Evolutionary conservation across 2,329 filamentous ascomycete genomes (phyloP), one percentile per base, ranked within the genome.

Genomic region (Cordyceps cateniannulata): DNA sequence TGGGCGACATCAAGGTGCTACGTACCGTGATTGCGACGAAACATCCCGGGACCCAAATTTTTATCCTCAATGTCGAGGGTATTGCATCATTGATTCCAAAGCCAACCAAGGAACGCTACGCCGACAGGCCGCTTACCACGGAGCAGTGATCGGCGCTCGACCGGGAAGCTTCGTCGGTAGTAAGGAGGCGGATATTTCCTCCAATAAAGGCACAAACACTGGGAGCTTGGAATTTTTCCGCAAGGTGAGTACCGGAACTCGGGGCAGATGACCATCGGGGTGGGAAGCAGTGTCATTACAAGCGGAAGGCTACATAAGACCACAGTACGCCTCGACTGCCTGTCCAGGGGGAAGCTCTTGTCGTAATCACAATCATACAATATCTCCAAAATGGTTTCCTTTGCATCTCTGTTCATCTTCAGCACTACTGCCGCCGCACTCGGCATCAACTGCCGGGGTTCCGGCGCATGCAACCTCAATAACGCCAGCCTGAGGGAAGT

Each of bases 401-500:
- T 54, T 49, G 24, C 51, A 29, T 24, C 58, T n/a, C 4, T 63
- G 40, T 42, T 56, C 12, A 45, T 60, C 20, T 44, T 65, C 35
- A 40, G 62, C 24, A 49, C 59, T 35, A 53, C 35, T 25, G 62
- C 52, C 45, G 50, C 62, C 1, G 62, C 64, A 0, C 59, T 63
- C 1, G 65, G 64, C 32, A 65, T 62, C 27, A 64, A 65, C 55
- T 66, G 65, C 58, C 54, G 63, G 32, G 64, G 61, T 42, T 65
- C 65, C 5, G 63, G 57, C 27, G 51, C 29, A 18, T 66, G 65
- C 56, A 49, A 10, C 14, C 27, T 63, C 47, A 65, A 63, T 47
- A 35, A 63, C 20, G 63, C 64, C 22, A 62, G 57, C 45, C 18
- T 65, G 38, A 47, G 42, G 22, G 59, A 59, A 4, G 59, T 65